A percentile compares a stretch with the other conserved stretches of the same genome.
These are phyloP conservation scores for Pulveroboletus sp. DNA, from an alignment of 1,284 basidiomycete species.

Conservation along the genomic window DNA sequence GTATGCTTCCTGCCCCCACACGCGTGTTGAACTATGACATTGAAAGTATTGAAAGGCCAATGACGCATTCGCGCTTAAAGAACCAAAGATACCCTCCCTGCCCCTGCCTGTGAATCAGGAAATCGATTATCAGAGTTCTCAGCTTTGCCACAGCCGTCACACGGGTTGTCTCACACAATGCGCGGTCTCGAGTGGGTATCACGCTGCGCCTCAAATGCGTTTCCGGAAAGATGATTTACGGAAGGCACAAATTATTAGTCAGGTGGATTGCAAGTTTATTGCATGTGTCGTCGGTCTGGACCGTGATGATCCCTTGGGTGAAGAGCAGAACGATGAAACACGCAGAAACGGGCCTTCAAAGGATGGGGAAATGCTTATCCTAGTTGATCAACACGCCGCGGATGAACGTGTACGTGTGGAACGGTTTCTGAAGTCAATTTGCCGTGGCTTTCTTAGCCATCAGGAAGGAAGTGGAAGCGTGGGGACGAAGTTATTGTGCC, in stretches of 20 bases:
- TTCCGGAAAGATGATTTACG: constrained; percentile 53
- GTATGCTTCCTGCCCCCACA: constrained; percentile 31
- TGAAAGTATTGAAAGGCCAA: constrained; percentile 42
- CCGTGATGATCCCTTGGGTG: constrained; percentile 8
- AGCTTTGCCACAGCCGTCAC: constrained; percentile 13
- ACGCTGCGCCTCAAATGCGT: constrained; percentile 27
- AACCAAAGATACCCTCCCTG: constrained; percentile 45
- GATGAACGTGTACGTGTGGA: constrained; percentile 92
- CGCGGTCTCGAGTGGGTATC: constrained; percentile 7
- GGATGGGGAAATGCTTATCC: constrained; percentile 48
- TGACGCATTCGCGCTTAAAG: constrained; percentile 42
- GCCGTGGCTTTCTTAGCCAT: constrained; percentile 55
- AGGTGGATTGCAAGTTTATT: constrained; percentile 89
- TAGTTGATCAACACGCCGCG: constrained; percentile 95
- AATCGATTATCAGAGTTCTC: constrained; percentile 12
- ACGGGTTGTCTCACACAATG: constrained; percentile 4
- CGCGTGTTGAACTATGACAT: not conserved
- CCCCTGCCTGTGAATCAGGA: constrained; percentile 23
- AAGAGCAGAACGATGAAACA: constrained; percentile 11
- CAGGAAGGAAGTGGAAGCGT: constrained; percentile 33
- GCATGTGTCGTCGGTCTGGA: constrained; percentile 53
- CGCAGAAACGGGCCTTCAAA: constrained; percentile 1
- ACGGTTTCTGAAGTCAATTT: constrained; percentile 68
- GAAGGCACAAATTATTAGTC: constrained; percentile 61
- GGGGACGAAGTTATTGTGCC: constrained; percentile 42